Evolutionary conservation across 2,329 filamentous ascomycete species (phyloP).

Genomic region (Cadophora sp.): DNA sequence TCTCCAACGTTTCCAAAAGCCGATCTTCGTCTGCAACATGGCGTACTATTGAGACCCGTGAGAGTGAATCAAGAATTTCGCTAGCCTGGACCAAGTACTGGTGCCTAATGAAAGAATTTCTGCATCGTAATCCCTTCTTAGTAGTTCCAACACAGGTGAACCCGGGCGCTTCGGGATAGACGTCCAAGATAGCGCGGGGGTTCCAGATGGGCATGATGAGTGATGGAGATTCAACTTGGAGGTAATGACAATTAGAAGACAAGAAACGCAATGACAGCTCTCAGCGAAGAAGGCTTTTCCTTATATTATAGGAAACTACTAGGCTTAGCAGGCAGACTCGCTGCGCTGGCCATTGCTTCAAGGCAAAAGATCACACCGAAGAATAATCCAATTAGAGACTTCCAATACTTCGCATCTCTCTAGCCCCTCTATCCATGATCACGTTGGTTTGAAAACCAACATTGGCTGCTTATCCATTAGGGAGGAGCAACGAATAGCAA

Average conservation of each 20-base stretch:
- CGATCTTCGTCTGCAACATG: not conserved
- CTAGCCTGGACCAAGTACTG: not conserved
- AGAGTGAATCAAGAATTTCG: not conserved
- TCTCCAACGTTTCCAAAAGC: not conserved
- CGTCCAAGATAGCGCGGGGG: conserved; percentile 8
- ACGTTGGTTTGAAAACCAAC: not conserved
- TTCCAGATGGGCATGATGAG: conserved; percentile 3
- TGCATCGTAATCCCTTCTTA: not conserved
- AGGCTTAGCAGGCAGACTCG: conserved; percentile 7
- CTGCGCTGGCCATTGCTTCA: not conserved
- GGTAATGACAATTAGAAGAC: not conserved
- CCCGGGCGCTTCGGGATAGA: conserved; percentile 7
- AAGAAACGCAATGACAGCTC: not conserved
- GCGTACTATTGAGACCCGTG: not conserved
- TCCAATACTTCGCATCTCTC: not conserved
- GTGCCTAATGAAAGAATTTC: not conserved
- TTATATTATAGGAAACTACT: not conserved
- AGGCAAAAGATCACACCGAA: not conserved
- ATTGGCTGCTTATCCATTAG: not conserved
- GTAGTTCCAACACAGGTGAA: conserved; percentile 6
- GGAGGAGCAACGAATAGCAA: not conserved
- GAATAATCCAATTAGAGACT: not conserved
- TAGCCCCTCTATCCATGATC: not conserved
- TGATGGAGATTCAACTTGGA: no score
- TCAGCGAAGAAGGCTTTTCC: not conserved